A percentile compares a stretch with the other conserved stretches of the same genome.
Conservation (phyloP, 768 basidiomycete genomes). For the Leccinum imitatum region DNA sequence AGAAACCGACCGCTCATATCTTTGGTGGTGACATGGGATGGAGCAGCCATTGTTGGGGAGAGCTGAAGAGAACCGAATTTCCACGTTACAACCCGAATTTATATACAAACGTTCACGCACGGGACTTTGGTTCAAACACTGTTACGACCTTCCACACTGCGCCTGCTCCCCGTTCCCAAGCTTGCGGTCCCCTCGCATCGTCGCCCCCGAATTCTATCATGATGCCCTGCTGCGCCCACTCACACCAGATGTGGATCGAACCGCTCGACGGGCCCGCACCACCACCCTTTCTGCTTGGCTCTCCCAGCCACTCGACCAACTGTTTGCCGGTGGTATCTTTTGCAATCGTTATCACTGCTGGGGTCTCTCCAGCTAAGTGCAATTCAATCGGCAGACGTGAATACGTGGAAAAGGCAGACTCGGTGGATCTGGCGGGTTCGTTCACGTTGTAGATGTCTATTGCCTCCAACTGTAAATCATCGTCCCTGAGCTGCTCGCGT, state of each 20-base stretch:
- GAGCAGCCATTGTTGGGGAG: conserved; percentile 56
- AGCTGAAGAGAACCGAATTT: too few species aligned
- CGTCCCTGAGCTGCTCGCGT: conserved; percentile 48
- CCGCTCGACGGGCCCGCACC: conserved; percentile 81
- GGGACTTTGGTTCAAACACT: conserved; percentile 43
- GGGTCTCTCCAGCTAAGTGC: conserved; percentile 37
- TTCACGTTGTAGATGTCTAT: conserved; percentile 79
- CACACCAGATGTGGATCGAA: conserved; percentile 91
- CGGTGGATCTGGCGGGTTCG: conserved; percentile 44
- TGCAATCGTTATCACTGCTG: conserved; percentile 42
- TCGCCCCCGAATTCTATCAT: conserved; percentile 87
- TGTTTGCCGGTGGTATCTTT: conserved; percentile 68
- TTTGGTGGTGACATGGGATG: conserved; percentile 55
- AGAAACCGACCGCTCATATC: conserved; percentile 60
- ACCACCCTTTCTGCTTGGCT: conserved; percentile 90
- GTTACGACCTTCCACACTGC: conserved; percentile 77
- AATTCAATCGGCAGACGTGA: conserved; percentile 55
- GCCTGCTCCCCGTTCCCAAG: conserved; percentile 86
- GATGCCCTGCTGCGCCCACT: conserved; percentile 79
- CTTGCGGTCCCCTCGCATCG: conserved; percentile 74
- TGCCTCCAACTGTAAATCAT: conserved; percentile 58
- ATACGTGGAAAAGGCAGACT: conserved; percentile 56
- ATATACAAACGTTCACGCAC: conserved; percentile 4
- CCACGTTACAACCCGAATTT: conserved; percentile 7
- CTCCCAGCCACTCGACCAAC: conserved; percentile 73